These are phyloP conservation scores for Flaveria bidentis DNA, from an alignment of 129 eudicot species.

Conservation along the genomic window DNA sequence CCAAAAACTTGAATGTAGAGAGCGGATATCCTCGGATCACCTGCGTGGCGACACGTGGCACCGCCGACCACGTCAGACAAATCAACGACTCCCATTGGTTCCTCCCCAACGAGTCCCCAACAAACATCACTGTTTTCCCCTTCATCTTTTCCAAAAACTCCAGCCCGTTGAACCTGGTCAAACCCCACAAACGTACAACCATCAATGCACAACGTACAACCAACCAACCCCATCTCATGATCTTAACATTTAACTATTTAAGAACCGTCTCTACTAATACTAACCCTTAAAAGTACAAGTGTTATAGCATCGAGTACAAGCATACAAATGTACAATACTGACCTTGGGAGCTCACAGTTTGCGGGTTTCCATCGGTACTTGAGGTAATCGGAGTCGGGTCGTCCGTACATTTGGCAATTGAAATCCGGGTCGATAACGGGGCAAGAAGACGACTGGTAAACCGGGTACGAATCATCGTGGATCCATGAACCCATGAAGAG, in stretches of 20 bases:
- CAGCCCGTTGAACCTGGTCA: conserved; percentile 72
- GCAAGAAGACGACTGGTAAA: conserved; percentile 58
- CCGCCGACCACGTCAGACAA: conserved; percentile 67
- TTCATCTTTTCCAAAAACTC: conserved; percentile 65
- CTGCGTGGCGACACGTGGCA: conserved; percentile 61
- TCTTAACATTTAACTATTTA: too few species aligned
- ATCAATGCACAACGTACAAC: conserved; percentile 13
- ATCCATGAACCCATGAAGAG: conserved; percentile 79
- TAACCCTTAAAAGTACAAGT: background rate
- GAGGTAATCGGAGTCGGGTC: conserved; percentile 89
- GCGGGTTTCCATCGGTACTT: conserved; percentile 84
- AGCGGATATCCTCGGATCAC: conserved; percentile 62
- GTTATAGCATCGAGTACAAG: background rate
- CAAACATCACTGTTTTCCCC: conserved; percentile 86
- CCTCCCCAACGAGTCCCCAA: conserved; percentile 85
- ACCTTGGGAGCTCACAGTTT: conserved; percentile 86
- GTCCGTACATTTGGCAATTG: conserved; percentile 77
- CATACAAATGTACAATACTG: background rate
- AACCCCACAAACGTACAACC: conserved; percentile 19
- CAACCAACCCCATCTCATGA: background rate
- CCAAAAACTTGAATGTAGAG: conserved; percentile 66
- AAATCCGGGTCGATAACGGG: conserved; percentile 73
- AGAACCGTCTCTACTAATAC: too few species aligned
- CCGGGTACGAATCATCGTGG: conserved; percentile 63
- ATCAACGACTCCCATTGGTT: conserved; percentile 92